Evolutionary conservation across 2,329 filamentous ascomycete genomes (phyloP), one percentile per base, ranked within the genome.

Genomic region (Epichloe sibirici): DNA sequence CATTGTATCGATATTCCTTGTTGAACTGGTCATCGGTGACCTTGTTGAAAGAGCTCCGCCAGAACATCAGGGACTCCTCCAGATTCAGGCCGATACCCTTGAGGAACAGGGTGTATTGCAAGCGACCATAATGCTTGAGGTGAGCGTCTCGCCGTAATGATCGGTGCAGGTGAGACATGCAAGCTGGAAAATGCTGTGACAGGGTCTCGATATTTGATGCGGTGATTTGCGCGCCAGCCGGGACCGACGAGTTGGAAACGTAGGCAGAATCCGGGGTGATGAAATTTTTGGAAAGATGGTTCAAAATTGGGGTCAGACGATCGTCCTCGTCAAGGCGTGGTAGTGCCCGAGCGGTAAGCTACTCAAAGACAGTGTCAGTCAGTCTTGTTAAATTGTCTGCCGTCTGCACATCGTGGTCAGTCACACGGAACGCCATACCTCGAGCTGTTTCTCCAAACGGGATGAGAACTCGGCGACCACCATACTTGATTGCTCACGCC

Each of bases 1-100:
- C 81, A 66, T 98, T 97, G 77, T 98, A 98, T 45, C 87, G 81
- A 71, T 98, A 97, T 65, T 96, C 90, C 65, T 96, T 97, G 70
- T 94, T 94, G 77, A 97, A 98, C 38, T 85, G 85, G 62, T 97
- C 91, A 63, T 97, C 93, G 0, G 88, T 90, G 57, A 94, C 82
- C 59, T 89, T 86, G 65, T 82, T 83, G 78, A 98, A 97, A 31
- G 79, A 76, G 56, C 82, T 79, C 11, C 93, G 84, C 93, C 93
- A 98, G 74, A 98, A 98, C 12, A 89, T 61, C 25, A 98, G 78
- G 60, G 83, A 89, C 68, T 98, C 91, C 63, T 96, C 90, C n/a
- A 98, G 74, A 57, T 81, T 89, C 31, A 98, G 74, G 0, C 93
- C 93, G 54, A 97, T 89, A 43, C 93, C 93, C 69, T 98, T 98